Evolutionary conservation across 225 moss, liverwort and hornwort genomes (phyloP), one percentile per base, ranked within the genome.

Genomic region (Polytrichum formosum): DNA sequence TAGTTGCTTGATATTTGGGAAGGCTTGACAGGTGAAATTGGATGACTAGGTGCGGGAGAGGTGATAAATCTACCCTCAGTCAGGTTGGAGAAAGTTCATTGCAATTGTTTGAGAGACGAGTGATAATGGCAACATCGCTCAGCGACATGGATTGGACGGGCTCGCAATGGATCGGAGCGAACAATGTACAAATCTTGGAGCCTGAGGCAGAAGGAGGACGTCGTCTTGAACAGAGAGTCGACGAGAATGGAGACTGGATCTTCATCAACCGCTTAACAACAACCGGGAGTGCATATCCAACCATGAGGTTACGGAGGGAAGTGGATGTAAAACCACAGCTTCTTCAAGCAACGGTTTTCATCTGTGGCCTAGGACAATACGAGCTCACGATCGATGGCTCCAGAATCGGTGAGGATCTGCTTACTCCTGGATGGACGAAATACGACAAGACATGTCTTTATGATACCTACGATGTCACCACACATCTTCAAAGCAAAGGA

Each of bases 351-450:
- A 77, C 72, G 35, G 33, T 85, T n/a, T 55, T 55, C 20, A 77
- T 85, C 6, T 82, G 85, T 28, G 85, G 85, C 26, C 69, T 85
- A 75, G 85, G 85, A 7, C 85, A 85, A 0, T 85, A 79, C 71
- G 85, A 85, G 77, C 77, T 82, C 64, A 82, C 85, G 6, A 85
- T 85, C 46, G 74, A 85, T 56, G 82, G 85, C 28, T 66, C 58
- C 58, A 82, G 71, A 72, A 77, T 85, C 23, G 77, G 85, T 2
- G 82, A 85, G 77, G 82, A 85, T 72, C 58, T 85, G 66, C 72
- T 85, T 58, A 85, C 85, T 58, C 85, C 85, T 28, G 85, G 85
- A 19, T 85, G 85, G 85, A 85, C 85, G 26, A 74, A 85, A 29
- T 85, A 85, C 72, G 69, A 2, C 26, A 85, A 67, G 74, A 85